A percentile compares a stretch with the other conserved stretches of the same genome.
These are phyloP conservation scores for Hypomyces rosellus DNA, from an alignment of 2,329 filamentous ascomycete species.

Conservation along the genomic window DNA sequence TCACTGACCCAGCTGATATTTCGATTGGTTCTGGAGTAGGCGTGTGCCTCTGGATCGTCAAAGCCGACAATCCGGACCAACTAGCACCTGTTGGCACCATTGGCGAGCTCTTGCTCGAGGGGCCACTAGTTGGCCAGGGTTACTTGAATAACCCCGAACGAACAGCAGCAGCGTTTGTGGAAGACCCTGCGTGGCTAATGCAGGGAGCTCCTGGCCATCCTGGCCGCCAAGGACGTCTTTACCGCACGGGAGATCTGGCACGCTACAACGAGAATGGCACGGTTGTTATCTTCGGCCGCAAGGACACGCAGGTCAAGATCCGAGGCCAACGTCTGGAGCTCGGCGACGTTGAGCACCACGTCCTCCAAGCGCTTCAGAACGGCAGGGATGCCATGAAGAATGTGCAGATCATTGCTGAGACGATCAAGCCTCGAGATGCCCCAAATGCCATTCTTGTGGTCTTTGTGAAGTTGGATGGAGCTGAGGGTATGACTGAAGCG, in stretches of 20 bases:
- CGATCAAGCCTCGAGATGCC: no score
- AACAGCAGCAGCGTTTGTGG: neutral
- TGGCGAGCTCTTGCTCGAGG: conserved; percentile 2
- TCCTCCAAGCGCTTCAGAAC: conserved; percentile 13
- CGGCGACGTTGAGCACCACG: conserved; percentile 4
- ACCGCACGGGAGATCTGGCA: conserved; percentile 30
- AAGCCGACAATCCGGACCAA: conserved; percentile 3
- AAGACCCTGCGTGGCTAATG: neutral
- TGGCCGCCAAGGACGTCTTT: conserved; percentile 20
- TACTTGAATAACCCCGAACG: neutral
- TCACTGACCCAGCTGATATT: neutral
- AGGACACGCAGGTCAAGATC: conserved; percentile 53
- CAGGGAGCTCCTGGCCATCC: neutral
- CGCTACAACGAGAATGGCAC: conserved; percentile 35
- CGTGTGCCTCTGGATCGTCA: conserved; percentile 2
- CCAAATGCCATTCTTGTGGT: no score
- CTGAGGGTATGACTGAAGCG: no score
- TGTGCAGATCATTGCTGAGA: no score
- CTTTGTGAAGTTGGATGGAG: no score
- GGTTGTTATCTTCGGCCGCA: conserved; percentile 42
- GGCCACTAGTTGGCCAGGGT: neutral
- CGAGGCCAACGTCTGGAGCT: conserved; percentile 52
- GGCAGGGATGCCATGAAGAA: neutral
- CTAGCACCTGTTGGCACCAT: neutral
- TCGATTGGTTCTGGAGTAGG: neutral